A percentile compares a stretch with the other conserved stretches of the same genome.
phyloP scores from a whole-genome alignment of 1,284 basidiomycete species.

The Cryptococcus amylolentus region DNA sequence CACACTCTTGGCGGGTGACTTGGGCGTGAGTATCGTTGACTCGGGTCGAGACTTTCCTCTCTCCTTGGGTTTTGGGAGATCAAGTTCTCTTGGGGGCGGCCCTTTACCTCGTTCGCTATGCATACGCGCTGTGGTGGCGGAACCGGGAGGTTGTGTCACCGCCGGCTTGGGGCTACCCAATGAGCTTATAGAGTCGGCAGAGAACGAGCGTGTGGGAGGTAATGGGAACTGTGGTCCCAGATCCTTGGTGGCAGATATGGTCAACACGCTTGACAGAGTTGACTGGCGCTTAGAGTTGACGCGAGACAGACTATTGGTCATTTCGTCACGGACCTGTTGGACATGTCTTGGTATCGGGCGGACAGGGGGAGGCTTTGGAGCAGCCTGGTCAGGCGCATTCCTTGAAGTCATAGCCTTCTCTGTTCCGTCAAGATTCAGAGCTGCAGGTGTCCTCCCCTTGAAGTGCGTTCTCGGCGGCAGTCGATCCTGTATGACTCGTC shows the following conservation, averaged over 20 bases:
- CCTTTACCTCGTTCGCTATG: neutral
- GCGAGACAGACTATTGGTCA: neutral
- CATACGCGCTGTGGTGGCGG: neutral
- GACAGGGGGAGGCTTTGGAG: neutral
- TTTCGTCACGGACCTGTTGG: neutral
- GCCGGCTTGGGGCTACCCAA: neutral
- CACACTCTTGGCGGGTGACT: neutral
- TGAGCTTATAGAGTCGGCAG: neutral
- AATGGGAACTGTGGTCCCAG: constrained; percentile 10
- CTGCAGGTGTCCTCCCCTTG: neutral
- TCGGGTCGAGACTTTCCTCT: neutral
- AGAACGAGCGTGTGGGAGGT: constrained; percentile 1
- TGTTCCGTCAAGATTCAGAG: neutral
- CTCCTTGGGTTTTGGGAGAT: neutral
- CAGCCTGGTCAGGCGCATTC: neutral
- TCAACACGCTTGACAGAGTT: constrained; percentile 4
- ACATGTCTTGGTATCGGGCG: no score
- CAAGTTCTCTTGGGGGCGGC: neutral
- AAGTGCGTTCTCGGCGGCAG: constrained; percentile 6
- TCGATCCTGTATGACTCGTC: neutral
- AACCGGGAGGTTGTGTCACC: neutral
- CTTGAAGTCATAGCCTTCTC: neutral
- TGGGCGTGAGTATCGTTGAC: neutral
- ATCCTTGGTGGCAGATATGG: constrained; percentile 6
- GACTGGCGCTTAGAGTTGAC: constrained; percentile 6